A percentile compares a stretch with the other conserved stretches of the same genome.
phyloP scores from a whole-genome alignment of 169 alveolate species.

The Eimeria necatrix region DNA sequence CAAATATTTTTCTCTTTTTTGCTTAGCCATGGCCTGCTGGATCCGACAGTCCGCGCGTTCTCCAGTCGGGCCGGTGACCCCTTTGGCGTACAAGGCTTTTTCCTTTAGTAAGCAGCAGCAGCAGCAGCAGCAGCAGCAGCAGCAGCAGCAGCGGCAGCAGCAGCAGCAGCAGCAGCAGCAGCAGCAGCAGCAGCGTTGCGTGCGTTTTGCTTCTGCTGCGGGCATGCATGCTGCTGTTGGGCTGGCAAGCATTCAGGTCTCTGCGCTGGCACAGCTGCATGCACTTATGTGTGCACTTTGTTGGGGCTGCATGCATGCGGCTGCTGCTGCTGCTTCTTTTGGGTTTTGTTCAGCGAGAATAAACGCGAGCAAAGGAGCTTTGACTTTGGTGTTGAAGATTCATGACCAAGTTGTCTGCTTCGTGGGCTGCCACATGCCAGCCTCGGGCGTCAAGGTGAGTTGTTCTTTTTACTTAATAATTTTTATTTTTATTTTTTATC shows the following conservation, averaged over 20 bases:
- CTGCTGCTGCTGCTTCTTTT: neutral
- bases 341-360: constrained; percentile 65
- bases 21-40: constrained; percentile 76
- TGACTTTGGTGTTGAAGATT: constrained; percentile 86
- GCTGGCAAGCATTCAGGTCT: neutral
- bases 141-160: too few relatives aligned
- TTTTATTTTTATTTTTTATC: too few relatives aligned
- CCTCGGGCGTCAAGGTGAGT: constrained; percentile 85
- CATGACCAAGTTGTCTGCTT: constrained; percentile 87
- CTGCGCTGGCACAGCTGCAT: neutral
- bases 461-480: neutral
- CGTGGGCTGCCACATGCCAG: constrained; percentile 92
- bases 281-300: neutral
- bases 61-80: constrained; percentile 69
- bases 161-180: too few relatives aligned
- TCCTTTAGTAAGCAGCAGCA: constrained; percentile 66
- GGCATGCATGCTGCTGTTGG: neutral
- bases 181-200: too few relatives aligned
- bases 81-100: constrained; percentile 62
- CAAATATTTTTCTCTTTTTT: neutral
- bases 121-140: neutral
- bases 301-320: neutral
- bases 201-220: neutral
- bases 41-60: constrained; percentile 62
- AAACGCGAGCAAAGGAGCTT: constrained; percentile 91